Evolutionary conservation across 805 yeast species (phyloP).

Genomic region (Maudiozyma serrabonitensis): DNA sequence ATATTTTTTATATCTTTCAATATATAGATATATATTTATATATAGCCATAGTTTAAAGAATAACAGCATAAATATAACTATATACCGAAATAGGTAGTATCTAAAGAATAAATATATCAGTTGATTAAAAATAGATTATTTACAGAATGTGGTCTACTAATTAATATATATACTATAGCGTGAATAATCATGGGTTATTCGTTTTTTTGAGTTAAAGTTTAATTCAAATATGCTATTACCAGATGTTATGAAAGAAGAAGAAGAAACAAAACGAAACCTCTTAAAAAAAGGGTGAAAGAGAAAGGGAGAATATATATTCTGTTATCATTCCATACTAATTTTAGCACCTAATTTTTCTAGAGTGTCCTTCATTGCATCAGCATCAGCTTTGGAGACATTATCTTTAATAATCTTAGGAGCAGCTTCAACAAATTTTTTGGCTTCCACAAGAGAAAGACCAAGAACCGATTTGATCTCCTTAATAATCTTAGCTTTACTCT

Average conservation of each 20-base stretch:
- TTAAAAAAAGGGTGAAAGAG: not conserved
- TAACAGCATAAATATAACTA: no score
- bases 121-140: not conserved
- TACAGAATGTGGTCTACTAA: not conserved
- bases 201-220: not conserved
- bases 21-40: no score
- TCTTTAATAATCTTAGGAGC: conserved; percentile 97
- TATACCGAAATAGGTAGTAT: not conserved
- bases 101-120: no score
- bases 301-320: not conserved
- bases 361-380: conserved; percentile 88
- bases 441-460: conserved; percentile 89
- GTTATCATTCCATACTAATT: conserved; percentile 65
- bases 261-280: not conserved
- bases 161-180: not conserved
- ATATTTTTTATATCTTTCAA: no score
- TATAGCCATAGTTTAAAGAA: no score
- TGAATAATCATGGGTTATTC: not conserved
- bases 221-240: no score
- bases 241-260: not conserved
- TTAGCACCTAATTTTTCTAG: conserved; percentile 95
- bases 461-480: conserved; percentile 90
- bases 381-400: conserved; percentile 93
- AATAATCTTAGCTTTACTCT: conserved; percentile 92
- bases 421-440: conserved; percentile 94